These are phyloP conservation scores for Kwoniella mangroviensis DNA, from an alignment of 768 basidiomycete species.

Conservation along the genomic window DNA sequence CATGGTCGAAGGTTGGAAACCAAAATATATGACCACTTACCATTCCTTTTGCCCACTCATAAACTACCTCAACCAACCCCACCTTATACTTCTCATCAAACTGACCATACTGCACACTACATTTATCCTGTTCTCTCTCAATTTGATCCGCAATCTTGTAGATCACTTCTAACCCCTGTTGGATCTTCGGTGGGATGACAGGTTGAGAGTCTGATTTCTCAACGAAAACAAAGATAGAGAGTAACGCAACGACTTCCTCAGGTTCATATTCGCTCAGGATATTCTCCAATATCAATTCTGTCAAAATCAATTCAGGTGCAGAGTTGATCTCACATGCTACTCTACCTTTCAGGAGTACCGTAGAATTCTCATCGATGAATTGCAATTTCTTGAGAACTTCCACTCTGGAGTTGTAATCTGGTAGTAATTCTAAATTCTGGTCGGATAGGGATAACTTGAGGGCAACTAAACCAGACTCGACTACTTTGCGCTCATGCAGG, in stretches of 20 bases:
- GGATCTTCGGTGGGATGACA: constrained; percentile 73
- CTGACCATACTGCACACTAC: constrained; percentile 78
- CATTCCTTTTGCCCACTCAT: constrained; percentile 99
- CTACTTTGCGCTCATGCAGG: constrained; percentile 74
- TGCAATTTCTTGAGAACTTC: constrained; percentile 86
- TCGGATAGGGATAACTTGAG: constrained; percentile 89
- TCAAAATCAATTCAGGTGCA: constrained; percentile 92
- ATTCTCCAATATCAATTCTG: constrained; percentile 96
- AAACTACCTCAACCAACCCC: constrained; percentile 93
- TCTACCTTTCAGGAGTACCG: constrained; percentile 91
- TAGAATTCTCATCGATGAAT: constrained; percentile 94
- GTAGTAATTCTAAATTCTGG: constrained; percentile 93
- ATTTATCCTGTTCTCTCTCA: constrained; percentile 74
- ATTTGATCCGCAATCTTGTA: constrained; percentile 77
- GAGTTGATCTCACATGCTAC: constrained; percentile 99
- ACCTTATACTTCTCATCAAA: constrained; percentile 81
- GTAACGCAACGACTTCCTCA: constrained; percentile 91
- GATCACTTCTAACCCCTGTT: constrained; percentile 79
- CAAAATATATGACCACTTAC: constrained; percentile 61
- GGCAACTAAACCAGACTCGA: constrained; percentile 73
- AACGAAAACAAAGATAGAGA: constrained; percentile 97
- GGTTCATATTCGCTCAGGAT: constrained; percentile 87
- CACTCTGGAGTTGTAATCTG: constrained; percentile 94
- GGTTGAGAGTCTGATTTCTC: constrained; percentile 95
- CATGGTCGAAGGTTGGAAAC: constrained; percentile 3